phyloP scores from a whole-genome alignment of 1,284 basidiomycete genomes.

The Jaminaea rosea region DNA sequence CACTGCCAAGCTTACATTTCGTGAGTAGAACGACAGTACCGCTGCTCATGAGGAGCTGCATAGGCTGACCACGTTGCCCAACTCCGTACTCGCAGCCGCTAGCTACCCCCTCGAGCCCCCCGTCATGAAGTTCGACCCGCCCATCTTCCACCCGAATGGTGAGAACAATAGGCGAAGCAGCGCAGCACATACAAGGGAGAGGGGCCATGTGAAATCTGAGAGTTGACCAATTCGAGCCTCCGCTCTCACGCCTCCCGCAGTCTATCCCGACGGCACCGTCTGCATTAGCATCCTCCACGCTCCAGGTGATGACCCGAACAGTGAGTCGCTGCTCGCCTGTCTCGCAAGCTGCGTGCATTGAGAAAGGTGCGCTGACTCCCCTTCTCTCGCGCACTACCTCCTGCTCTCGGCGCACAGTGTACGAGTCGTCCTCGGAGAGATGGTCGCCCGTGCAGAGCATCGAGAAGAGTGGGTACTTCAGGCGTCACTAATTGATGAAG shows the following conservation, averaged over 20 bases:
- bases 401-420: constrained; percentile 31
- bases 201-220: too few relatives aligned
- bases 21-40: constrained; percentile 56
- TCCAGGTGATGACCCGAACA: constrained; percentile 73
- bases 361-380: neutral
- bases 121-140: constrained; percentile 88
- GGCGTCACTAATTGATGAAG: too few relatives aligned
- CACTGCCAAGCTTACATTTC: constrained; percentile 76
- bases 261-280: constrained; percentile 87
- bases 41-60: neutral
- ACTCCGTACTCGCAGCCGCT: constrained; percentile 15
- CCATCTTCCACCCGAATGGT: constrained; percentile 96
- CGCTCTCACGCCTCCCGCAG: constrained; percentile 47
- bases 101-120: constrained; percentile 46
- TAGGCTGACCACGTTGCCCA: neutral
- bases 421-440: constrained; percentile 85
- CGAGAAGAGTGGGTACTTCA: constrained; percentile 59
- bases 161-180: constrained; percentile 11
- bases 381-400: too few relatives aligned
- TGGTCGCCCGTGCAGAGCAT: constrained; percentile 98
- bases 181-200: neutral
- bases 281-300: constrained; percentile 98
- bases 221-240: too few relatives aligned
- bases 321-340: constrained; percentile 10
- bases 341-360: too few relatives aligned